A percentile compares a stretch with the other conserved stretches of the same genome.
Evolutionary conservation across 2,329 filamentous ascomycete genomes (phyloP).

Genomic region (Fusarium pseudonygamai): DNA sequence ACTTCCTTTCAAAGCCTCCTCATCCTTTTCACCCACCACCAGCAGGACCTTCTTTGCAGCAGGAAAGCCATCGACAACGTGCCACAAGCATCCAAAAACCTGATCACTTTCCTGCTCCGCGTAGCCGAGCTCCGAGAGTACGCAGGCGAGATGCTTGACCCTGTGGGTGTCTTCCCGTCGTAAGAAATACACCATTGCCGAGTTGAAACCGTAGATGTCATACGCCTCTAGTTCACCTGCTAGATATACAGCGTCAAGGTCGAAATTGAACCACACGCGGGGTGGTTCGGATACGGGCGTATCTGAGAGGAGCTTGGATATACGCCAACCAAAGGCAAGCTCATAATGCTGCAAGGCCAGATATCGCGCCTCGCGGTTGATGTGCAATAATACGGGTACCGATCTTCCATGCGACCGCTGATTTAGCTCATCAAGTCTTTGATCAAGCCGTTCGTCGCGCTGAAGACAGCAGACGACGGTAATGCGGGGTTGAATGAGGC

Average conservation of each 20-base stretch:
- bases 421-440: conserved; percentile 44
- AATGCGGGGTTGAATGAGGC: conserved; percentile 56
- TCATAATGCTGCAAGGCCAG: conserved; percentile 57
- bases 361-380: conserved; percentile 55
- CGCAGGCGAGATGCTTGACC: conserved; percentile 56
- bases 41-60: conserved; percentile 50
- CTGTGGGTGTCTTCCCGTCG: conserved; percentile 53
- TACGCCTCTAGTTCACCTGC: conserved; percentile 59
- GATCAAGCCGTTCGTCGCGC: conserved; percentile 41
- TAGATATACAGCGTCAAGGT: conserved; percentile 57
- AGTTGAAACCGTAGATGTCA: conserved; percentile 57
- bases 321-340: conserved; percentile 57
- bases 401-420: conserved; percentile 39
- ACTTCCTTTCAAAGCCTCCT: conserved; percentile 45
- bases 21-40: conserved; percentile 53
- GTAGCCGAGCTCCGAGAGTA: conserved; percentile 56
- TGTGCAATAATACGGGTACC: conserved; percentile 55
- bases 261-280: conserved; percentile 60
- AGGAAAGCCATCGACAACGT: conserved; percentile 58
- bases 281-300: conserved; percentile 49
- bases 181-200: conserved; percentile 60
- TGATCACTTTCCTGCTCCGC: conserved; percentile 54
- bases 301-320: conserved; percentile 52
- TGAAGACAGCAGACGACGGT: conserved; percentile 55
- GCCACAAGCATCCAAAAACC: conserved; percentile 59